Evolutionary conservation across 331 rosid genomes (phyloP).

Genomic region (Acacia concinna): DNA sequence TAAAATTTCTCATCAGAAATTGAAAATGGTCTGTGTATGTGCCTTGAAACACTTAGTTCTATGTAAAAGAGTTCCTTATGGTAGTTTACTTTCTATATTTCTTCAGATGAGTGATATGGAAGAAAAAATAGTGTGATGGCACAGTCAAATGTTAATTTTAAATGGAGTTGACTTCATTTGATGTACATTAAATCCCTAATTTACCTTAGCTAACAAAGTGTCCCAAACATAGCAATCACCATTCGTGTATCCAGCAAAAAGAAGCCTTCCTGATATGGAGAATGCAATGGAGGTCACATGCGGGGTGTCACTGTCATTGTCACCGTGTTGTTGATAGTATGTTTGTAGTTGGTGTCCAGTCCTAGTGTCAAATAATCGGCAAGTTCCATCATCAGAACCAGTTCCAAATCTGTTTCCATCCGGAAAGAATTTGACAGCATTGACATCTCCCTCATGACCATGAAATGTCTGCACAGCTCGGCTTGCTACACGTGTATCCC

Average conservation of each 20-base stretch:
- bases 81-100: neutral
- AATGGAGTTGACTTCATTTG: neutral
- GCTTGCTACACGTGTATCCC: constrained; percentile 99
- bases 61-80: neutral
- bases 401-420: constrained; percentile 98
- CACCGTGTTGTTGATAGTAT: constrained; percentile 63
- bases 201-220: constrained; percentile 88
- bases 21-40: neutral
- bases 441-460: constrained; percentile 88
- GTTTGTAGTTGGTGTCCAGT: constrained; percentile 96
- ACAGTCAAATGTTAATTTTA: neutral
- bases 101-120: neutral
- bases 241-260: constrained; percentile 86
- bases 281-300: constrained; percentile 86
- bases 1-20: neutral
- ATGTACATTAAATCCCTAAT: constrained; percentile 14
- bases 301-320: constrained; percentile 54
- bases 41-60: neutral
- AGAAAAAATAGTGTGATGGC: neutral
- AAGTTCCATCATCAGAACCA: constrained; percentile 92
- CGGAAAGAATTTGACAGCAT: constrained; percentile 84
- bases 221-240: constrained; percentile 93
- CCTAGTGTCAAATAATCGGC: constrained; percentile 90
- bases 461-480: constrained; percentile 89
- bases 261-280: constrained; percentile 95